Evolutionary conservation across 164 flowering plant genomes (phyloP), one percentile per base, ranked within the genome.

Genomic region (Aristolochia fimbriata): DNA sequence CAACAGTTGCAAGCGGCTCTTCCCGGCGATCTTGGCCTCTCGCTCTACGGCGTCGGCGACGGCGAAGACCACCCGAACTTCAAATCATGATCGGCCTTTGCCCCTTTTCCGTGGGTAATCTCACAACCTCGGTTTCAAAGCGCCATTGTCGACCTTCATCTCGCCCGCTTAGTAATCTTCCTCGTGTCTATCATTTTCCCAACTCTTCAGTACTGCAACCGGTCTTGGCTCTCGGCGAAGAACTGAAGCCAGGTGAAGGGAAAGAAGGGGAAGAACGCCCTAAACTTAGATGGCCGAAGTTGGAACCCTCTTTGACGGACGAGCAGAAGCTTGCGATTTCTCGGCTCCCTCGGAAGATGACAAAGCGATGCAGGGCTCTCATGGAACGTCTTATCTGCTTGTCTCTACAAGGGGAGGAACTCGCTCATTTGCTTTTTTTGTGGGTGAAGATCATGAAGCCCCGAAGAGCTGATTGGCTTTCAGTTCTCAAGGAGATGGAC

Each of bases 381-480:
- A 64, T 83, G 87, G 82, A 71, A 55, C 91, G 90, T 68, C 70
- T 92, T 37, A 84, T 92, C 17, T 89, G 90, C 60, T 76, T 73
- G 62, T 66, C 79, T 27, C 47, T 71, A 33, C 61, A 22, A 68
- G 62, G 66, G 67, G 55, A 47, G 7, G 66, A 60, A 57, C 72
- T 87, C 30, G 55, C 68, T 15, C 76, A 59, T 41, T 64, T 92
- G 70, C 70, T 92, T 74, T 72, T 57, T 17, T 65, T 70, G 61
- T 93, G 98, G 98, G 90, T 80, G 66, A 81, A 67, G 77, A 67
- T 81, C 55, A 87, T 83, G 88, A 89, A 84, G 76, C 98, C 98
- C 46, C 62, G 53, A 9, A 75, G 97, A 79, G 82, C 85, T 51
- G 96, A 93, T 63, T 89, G 98, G 98, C 90, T 93, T 62, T 49